Base-by-base conservation (phyloP, 495 filamentous ascomycete genomes). In the Aspergillus ostianus region DNA sequence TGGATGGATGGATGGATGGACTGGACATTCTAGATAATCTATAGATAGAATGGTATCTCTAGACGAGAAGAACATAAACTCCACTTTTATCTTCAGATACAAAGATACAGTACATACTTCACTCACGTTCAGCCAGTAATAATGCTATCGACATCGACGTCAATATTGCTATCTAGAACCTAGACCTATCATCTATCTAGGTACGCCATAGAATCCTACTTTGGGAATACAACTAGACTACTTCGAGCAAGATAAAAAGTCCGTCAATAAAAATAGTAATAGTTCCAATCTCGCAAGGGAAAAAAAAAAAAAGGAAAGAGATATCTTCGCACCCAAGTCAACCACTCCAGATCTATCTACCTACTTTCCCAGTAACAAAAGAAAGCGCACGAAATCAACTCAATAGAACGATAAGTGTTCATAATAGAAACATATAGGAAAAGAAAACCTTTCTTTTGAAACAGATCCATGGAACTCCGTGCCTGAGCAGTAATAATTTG, bases 401-500 rank as follows among this genome's bases (percentile, higher is more conserved):
- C n/a, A 32, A 12, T 32, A 32, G 8, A 8, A 32, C 30, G 3
- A 32, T n/a, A n/a, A n/a, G n/a, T n/a, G n/a, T 4, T 41, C 2
- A 41, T 41, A 15, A 41, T 15, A 41, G 12, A 41, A 41, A 41
- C 9, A 41, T 1, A 26, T 2, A 26, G 23, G 4, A 26, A 4
- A 26, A 32, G 3, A 13, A 41, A 15, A 2, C 32, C 52, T 54
- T 30, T 32, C 30, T 12, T 54, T 54, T 54, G 45, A 45, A 54
- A 18, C 52, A 54, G 13, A 41, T 41, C 36, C 36, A 54, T 44
- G 32, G 21, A 54, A 54, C 52, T 45, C 52, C 52, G 45, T 44
- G 52, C 52, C 52, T 20, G 41, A 45, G 52, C 52, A 41, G 9
- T 41, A 41, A 41, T 54, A 54, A 54, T 53, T 20, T 29, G 51